Evolutionary conservation across 768 basidiomycete species (phyloP).

Genomic region (Tricholoma terreum): DNA sequence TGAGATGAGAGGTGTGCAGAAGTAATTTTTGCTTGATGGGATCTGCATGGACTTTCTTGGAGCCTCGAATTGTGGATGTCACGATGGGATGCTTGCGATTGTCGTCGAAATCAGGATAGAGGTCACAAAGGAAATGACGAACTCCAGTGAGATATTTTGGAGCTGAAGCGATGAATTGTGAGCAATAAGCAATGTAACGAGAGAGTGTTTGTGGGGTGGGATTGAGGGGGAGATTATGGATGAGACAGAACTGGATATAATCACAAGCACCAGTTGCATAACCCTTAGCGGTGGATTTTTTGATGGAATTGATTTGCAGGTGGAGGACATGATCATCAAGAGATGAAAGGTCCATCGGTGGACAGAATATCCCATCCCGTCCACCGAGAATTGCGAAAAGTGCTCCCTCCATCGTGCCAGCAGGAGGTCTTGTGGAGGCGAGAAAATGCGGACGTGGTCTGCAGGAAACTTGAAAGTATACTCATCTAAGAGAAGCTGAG

Average conservation of each 20-base stretch:
- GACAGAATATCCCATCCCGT: constrained; percentile 8
- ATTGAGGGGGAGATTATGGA: constrained; percentile 13
- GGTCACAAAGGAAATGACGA: no score
- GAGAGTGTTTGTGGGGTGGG: constrained; percentile 17
- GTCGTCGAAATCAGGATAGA: no score
- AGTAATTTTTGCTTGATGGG: no score
- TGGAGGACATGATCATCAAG: constrained; percentile 12
- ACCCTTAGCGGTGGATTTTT: constrained; percentile 12
- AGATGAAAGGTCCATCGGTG: constrained; percentile 4
- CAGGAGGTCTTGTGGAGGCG: constrained; percentile 3
- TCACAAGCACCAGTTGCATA: constrained; percentile 21
- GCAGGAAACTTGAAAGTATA: constrained; percentile 10
- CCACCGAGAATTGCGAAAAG: constrained; percentile 13
- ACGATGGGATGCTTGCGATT: no score
- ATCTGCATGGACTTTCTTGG: no score
- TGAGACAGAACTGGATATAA: constrained; percentile 17
- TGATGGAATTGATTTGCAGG: constrained; percentile 19
- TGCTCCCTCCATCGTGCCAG: no score
- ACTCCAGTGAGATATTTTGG: no score
- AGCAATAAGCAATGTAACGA: constrained; percentile 17
- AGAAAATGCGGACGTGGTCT: constrained; percentile 15
- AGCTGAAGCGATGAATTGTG: constrained; percentile 1
- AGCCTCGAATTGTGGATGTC: no score
- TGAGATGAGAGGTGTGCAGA: no score
- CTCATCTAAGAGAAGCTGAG: constrained; percentile 13